Evolutionary conservation across 306 rosid genomes (phyloP).

Genomic region (Cucurbita argyrosperma): DNA sequence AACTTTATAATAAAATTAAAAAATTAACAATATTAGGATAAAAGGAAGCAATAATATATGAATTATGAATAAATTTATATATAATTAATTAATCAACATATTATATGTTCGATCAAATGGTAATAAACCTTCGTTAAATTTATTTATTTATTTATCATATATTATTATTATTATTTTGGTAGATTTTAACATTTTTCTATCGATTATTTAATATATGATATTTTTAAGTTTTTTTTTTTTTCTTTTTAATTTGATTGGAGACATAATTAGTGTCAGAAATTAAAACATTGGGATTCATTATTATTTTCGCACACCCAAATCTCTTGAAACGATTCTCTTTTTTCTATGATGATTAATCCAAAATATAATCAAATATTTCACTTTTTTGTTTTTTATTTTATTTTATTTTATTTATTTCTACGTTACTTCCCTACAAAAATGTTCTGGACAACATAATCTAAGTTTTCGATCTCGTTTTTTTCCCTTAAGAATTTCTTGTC

Average conservation of each 20-base stretch:
- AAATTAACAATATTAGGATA: no score
- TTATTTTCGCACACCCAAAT: not conserved
- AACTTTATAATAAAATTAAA: not conserved
- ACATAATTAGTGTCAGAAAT: not conserved
- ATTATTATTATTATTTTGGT: no score
- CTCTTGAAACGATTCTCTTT: not conserved
- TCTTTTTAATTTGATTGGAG: conserved; percentile 1
- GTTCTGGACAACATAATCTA: not conserved
- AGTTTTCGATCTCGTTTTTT: not conserved
- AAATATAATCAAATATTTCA: not conserved
- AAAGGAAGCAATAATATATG: no score
- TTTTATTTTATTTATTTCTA: not conserved
- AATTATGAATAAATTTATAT: no score
- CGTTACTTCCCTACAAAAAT: not conserved
- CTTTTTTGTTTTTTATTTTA: not conserved
- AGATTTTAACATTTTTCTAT: no score
- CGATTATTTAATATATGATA: not conserved
- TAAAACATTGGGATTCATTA: not conserved
- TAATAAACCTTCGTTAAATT: no score
- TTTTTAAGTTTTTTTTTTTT: not conserved
- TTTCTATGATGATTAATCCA: not conserved
- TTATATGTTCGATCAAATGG: no score
- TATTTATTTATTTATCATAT: no score
- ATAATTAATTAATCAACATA: no score
- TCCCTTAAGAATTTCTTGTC: no score